A percentile compares a stretch with the other conserved stretches of the same genome.
Evolutionary conservation across 2,329 filamentous ascomycete species (phyloP).

Genomic region (Aspergillus ochraceus): DNA sequence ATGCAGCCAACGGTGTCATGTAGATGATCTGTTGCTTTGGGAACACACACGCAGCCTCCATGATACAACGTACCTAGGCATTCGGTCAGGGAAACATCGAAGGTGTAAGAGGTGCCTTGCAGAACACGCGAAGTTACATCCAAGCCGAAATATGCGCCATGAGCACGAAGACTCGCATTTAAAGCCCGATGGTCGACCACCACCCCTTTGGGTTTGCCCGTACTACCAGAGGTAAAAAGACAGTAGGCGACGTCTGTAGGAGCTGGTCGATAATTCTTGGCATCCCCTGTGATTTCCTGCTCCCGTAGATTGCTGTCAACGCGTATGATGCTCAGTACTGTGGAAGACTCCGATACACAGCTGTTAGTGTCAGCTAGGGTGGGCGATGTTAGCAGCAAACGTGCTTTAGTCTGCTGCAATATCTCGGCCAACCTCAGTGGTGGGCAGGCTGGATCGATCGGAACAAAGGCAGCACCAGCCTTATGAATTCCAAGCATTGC

Average conservation of each 20-base stretch:
- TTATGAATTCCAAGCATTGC: neutral
- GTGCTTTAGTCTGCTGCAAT: neutral
- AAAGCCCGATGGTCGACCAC: neutral
- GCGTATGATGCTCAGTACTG: too few relatives aligned
- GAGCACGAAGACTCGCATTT: neutral
- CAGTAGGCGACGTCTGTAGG: neutral
- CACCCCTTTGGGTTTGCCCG: neutral
- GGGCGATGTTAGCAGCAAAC: neutral
- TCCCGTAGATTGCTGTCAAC: too few relatives aligned
- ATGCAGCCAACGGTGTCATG: neutral
- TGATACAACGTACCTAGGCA: neutral
- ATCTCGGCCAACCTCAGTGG: too few relatives aligned
- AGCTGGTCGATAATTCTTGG: too few relatives aligned
- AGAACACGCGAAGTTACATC: neutral
- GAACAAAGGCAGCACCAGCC: neutral
- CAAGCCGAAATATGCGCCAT: neutral
- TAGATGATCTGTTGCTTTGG: neutral
- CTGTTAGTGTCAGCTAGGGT: too few relatives aligned
- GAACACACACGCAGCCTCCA: neutral
- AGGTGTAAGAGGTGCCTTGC: neutral
- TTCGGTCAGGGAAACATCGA: neutral
- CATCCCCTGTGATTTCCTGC: too few relatives aligned
- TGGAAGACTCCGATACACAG: too few relatives aligned
- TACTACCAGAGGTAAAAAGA: neutral
- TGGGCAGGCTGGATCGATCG: neutral